Base-by-base conservation (phyloP, 169 alveolate genomes). In the Plasmodium ovale region DNA sequence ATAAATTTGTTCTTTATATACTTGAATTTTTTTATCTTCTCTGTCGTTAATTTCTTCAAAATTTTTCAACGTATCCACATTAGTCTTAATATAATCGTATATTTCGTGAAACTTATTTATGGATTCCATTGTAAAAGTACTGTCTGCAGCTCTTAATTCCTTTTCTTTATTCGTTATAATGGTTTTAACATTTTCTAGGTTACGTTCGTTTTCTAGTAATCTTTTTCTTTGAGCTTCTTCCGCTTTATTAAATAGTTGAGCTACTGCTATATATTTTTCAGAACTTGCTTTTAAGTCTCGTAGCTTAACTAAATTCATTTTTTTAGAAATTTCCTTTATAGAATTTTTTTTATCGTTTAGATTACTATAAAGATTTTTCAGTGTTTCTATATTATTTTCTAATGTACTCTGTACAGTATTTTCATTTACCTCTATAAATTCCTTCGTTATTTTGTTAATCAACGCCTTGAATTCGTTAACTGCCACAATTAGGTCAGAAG, bases 61-160 rank as follows among this genome's bases (percentile, higher is more conserved):
- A 12, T 27, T n/a, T 21, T 65, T 4, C 39, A 65, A 37, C 16
- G 33, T 27, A 14, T 37, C 27, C 35, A 65, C 35, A n/a, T 19
- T 65, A 7, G 33, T 7, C 7, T 31, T 35, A 65, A 65, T 65
- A 0, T 65, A 3, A 31, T 37, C 12, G 5, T 25, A 6, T 25
- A 65, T 14, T 65, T 16, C 14, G 19, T 14, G 1, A 25, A 65
- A 65, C 14, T 7, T 31, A 7, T 65, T 65, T 6, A 65, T 37
- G 2, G 73, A 65, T 37, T 1, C 56, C 3, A 65, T 7, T 4
- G 73, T 65, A 65, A 65, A 65, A 12, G 49, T 7, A 27, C 59
- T 65, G 59, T 65, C 73, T 7, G 27, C 2, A 1, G 0, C 21
- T 6, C 4, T 14, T 37, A 65, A 65, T 5, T 65, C 29, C 0